A percentile compares a stretch with the other conserved stretches of the same genome.
phyloP scores from a whole-genome alignment of 148 eudicot genomes.

The Persicaria tinctoria region DNA sequence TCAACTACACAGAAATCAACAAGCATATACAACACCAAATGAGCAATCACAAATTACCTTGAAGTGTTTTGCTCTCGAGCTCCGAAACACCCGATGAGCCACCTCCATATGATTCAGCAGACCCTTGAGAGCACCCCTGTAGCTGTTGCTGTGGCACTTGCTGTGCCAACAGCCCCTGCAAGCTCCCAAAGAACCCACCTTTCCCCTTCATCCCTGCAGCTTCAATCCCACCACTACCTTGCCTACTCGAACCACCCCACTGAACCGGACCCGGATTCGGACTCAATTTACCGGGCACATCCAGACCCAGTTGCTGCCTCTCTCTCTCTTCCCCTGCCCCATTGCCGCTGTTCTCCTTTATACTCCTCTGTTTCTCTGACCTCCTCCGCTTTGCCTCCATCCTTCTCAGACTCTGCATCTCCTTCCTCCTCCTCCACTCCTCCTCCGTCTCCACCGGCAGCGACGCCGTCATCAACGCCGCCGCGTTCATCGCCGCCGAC shows the following conservation, averaged over 20 bases:
- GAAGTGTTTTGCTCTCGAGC: slow-evolving; percentile 26
- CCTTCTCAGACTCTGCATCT: slow-evolving; percentile 13
- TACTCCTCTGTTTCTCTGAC: slow-evolving; percentile 12
- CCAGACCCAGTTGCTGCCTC: slow-evolving; percentile 16
- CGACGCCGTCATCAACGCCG: slow-evolving; percentile 45
- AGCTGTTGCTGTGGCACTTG: slow-evolving; percentile 17
- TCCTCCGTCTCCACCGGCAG: slow-evolving; percentile 39
- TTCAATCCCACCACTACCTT: background rate
- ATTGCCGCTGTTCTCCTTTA: slow-evolving; percentile 17
- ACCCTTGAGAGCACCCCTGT: slow-evolving; percentile 20
- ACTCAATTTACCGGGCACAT: slow-evolving; percentile 18
- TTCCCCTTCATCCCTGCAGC: slow-evolving; percentile 20
- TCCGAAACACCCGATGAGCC: slow-evolving; percentile 53
- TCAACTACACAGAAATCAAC: background rate
- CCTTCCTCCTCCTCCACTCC: slow-evolving; percentile 18
- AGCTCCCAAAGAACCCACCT: slow-evolving; percentile 16
- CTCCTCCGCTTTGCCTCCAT: slow-evolving; percentile 14
- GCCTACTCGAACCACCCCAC: background rate
- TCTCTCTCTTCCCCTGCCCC: slow-evolving; percentile 18
- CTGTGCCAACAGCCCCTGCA: slow-evolving; percentile 12
- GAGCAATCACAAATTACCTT: slow-evolving; percentile 8
- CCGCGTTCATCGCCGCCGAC: slow-evolving; percentile 12
- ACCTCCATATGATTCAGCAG: slow-evolving; percentile 47
- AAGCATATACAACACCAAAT: background rate
- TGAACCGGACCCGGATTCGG: slow-evolving; percentile 15